Percentiles rank a stretch among this genome's conserved stretches.
Evolutionary conservation across 2,329 filamentous ascomycete genomes (phyloP).

Genomic region (Cadophora gregata): DNA sequence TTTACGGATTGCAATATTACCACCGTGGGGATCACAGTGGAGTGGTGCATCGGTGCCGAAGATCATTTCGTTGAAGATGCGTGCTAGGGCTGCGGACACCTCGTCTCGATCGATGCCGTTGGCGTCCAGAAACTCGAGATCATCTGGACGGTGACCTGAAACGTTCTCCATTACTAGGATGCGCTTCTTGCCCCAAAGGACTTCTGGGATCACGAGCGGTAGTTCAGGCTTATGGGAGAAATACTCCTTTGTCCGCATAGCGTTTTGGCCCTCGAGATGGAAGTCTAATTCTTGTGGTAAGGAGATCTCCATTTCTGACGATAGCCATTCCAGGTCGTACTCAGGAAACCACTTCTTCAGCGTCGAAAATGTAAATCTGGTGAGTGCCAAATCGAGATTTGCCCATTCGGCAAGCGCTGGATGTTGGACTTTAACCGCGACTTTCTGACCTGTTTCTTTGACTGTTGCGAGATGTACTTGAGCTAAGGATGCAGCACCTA

Average conservation of each 20-base stretch:
- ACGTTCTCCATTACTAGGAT: slow-evolving; percentile 97
- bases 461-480: slow-evolving; percentile 91
- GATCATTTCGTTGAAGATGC: slow-evolving; percentile 99
- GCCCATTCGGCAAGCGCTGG: slow-evolving; percentile 89
- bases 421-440: slow-evolving; percentile 97
- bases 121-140: slow-evolving; percentile 83
- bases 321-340: slow-evolving; percentile 96
- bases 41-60: slow-evolving; percentile 87
- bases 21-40: slow-evolving; percentile 96
- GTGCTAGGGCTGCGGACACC: slow-evolving; percentile 86
- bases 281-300: slow-evolving; percentile 94
- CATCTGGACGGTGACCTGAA: slow-evolving; percentile 84
- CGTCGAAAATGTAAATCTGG: slow-evolving; percentile 85
- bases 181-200: slow-evolving; percentile 86
- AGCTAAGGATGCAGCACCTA: slow-evolving; percentile 91
- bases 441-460: slow-evolving; percentile 80
- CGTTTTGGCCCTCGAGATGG: slow-evolving; percentile 82
- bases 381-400: slow-evolving; percentile 84
- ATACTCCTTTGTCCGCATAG: slow-evolving; percentile 77
- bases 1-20: slow-evolving; percentile 90
- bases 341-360: slow-evolving; percentile 95
- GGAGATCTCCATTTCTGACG: slow-evolving; percentile 89
- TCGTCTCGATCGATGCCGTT: slow-evolving; percentile 93
- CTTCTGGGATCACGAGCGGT: slow-evolving; percentile 88
- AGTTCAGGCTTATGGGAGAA: slow-evolving; percentile 75